Conservation (phyloP, 805 yeast genomes). For the Kodamaea kaohsiungensis region DNA sequence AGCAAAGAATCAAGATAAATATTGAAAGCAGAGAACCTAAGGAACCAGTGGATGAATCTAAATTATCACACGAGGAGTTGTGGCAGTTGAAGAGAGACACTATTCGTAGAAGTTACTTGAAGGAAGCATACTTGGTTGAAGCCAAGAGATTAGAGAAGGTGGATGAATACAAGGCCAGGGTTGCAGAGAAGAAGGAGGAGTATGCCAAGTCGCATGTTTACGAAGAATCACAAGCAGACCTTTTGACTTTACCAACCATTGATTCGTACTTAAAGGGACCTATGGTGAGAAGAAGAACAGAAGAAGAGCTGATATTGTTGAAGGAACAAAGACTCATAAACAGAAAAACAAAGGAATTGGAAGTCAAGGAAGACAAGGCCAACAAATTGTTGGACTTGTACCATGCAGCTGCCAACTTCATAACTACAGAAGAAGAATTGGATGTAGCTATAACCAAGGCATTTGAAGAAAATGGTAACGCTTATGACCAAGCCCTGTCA, state of each 20-base stretch:
- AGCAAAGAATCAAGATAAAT: constrained; percentile 55
- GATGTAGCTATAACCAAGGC: constrained; percentile 58
- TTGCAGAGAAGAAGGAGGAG: constrained; percentile 28
- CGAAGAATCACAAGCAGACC: constrained; percentile 53
- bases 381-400: constrained; percentile 65
- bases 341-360: constrained; percentile 56
- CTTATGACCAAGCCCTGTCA: constrained; percentile 35
- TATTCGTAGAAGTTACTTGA: constrained; percentile 70
- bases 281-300: constrained; percentile 69
- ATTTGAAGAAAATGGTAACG: constrained; percentile 43
- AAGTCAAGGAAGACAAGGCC: constrained; percentile 54
- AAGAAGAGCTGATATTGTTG: constrained; percentile 62
- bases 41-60: constrained; percentile 30
- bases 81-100: constrained; percentile 57
- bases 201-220: constrained; percentile 28
- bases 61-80: constrained; percentile 35
- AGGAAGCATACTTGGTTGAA: constrained; percentile 59
- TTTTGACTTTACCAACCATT: constrained; percentile 77
- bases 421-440: constrained; percentile 70
- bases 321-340: constrained; percentile 65
- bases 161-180: constrained; percentile 28
- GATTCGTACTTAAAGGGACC: constrained; percentile 68
- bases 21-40: constrained; percentile 46
- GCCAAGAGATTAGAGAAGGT: constrained; percentile 47
- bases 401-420: constrained; percentile 66